Percentiles rank a stretch among this genome's conserved stretches.
These are phyloP conservation scores for Aphanomyces stellatus DNA, from an alignment of 352 stramenopile species.

Conservation along the genomic window DNA sequence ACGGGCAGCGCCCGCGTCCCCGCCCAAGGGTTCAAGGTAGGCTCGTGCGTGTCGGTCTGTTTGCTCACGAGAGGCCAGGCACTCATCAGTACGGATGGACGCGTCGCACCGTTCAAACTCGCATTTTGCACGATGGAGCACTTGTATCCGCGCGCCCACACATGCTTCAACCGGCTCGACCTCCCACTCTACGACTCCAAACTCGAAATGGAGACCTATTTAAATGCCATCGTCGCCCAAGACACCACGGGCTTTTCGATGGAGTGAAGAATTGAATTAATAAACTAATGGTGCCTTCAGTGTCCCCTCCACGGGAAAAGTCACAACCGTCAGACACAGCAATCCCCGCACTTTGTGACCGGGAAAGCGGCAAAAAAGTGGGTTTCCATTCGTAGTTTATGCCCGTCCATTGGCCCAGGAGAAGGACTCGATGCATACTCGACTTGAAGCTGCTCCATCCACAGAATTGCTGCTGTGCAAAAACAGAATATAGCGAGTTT, in stretches of 20 bases:
- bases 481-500: too few relatives aligned
- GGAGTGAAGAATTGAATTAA: too few relatives aligned
- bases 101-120: constrained; percentile 67
- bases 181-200: constrained; percentile 65
- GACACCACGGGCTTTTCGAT: constrained; percentile 12
- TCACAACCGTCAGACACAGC: too few relatives aligned
- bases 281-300: too few relatives aligned
- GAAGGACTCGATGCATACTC: too few relatives aligned
- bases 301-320: too few relatives aligned
- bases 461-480: too few relatives aligned
- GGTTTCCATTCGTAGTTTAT: too few relatives aligned
- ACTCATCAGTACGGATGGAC: constrained; percentile 72
- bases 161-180: constrained; percentile 78
- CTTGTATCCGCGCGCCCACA: constrained; percentile 76
- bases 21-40: constrained; percentile 69
- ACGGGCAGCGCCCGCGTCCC: constrained; percentile 75
- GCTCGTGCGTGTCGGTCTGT: neutral
- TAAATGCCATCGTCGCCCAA: constrained; percentile 36
- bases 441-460: too few relatives aligned
- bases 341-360: too few relatives aligned
- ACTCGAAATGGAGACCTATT: constrained; percentile 56
- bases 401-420: too few relatives aligned
- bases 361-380: too few relatives aligned
- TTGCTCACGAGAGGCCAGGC: constrained; percentile 23
- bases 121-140: constrained; percentile 55